Evolutionary conservation across 108 stramenopile species (phyloP).

Genomic region (Fistulifera solaris): DNA sequence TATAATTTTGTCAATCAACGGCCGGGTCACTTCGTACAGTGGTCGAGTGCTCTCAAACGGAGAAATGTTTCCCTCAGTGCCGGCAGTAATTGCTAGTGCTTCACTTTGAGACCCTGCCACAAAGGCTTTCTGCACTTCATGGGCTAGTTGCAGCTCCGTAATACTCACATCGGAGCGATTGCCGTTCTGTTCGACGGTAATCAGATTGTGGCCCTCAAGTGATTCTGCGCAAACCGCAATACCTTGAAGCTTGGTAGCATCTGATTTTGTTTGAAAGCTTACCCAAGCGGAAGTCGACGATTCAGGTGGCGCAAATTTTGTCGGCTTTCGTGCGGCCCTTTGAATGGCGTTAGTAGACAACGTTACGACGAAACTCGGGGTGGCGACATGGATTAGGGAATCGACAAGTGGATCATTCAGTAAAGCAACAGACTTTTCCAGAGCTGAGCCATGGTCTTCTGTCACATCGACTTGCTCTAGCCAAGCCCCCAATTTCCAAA

Average conservation of each 20-base stretch:
- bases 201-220: conserved; percentile 63
- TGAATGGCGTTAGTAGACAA: conserved; percentile 48
- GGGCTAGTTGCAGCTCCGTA: not conserved
- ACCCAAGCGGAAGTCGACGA: conserved; percentile 50
- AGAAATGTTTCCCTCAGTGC: too few species aligned
- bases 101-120: not conserved
- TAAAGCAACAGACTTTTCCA: conserved; percentile 11
- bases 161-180: conserved; percentile 27
- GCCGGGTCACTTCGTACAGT: conserved; percentile 36
- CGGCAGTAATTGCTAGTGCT: not conserved
- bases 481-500: conserved; percentile 28
- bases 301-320: conserved; percentile 8
- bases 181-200: conserved; percentile 44
- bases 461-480: conserved; percentile 39
- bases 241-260: conserved; percentile 24
- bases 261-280: conserved; percentile 32
- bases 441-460: not conserved
- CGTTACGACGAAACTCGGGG: conserved; percentile 33
- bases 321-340: conserved; percentile 24
- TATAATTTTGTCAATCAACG: conserved; percentile 35
- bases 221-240: conserved; percentile 52
- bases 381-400: conserved; percentile 47
- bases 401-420: conserved; percentile 60
- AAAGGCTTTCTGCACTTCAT: conserved; percentile 1
- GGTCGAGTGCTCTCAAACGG: conserved; percentile 24